Evolutionary conservation across 371 early-diverging fungal species (phyloP).

Genomic region (Mortierella sp.): DNA sequence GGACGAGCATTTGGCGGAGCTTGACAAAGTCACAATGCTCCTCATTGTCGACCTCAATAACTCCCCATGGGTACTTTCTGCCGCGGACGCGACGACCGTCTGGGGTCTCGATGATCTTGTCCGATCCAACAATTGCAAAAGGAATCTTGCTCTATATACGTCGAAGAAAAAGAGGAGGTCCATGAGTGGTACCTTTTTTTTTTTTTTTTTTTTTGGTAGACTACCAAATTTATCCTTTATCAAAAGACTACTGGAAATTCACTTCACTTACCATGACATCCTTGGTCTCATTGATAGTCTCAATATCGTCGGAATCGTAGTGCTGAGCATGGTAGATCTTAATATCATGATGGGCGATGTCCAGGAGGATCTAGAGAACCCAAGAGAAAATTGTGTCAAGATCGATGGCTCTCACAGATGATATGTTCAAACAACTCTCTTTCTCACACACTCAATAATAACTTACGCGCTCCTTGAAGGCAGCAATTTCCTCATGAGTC

Average conservation of each 20-base stretch:
- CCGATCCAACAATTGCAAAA: conserved; percentile 97
- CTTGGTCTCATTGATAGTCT: conserved; percentile 92
- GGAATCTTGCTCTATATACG: conserved; percentile 83
- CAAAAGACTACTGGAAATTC: too few species aligned
- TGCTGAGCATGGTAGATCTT: conserved; percentile 93
- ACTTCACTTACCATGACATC: conserved; percentile 81
- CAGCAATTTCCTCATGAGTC: conserved; percentile 93
- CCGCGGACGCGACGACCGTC: conserved; percentile 93
- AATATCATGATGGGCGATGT: conserved; percentile 94
- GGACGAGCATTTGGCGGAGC: conserved; percentile 91
- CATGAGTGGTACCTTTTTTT: not conserved
- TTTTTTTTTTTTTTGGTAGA: too few species aligned
- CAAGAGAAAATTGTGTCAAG: not conserved
- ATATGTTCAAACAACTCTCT: not conserved
- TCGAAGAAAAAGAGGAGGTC: not conserved
- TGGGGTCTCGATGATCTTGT: conserved; percentile 84
- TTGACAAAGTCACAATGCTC: conserved; percentile 95
- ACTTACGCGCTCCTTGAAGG: conserved; percentile 85
- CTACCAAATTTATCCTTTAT: not conserved
- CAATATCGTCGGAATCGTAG: conserved; percentile 93
- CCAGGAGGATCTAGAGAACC: conserved; percentile 76
- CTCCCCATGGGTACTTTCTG: conserved; percentile 96
- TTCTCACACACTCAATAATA: not conserved
- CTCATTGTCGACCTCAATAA: conserved; percentile 93
- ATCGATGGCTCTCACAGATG: not conserved